These are phyloP conservation scores for Pseudocercospora eumusae DNA, from an alignment of 2,329 filamentous ascomycete species.

Conservation along the genomic window DNA sequence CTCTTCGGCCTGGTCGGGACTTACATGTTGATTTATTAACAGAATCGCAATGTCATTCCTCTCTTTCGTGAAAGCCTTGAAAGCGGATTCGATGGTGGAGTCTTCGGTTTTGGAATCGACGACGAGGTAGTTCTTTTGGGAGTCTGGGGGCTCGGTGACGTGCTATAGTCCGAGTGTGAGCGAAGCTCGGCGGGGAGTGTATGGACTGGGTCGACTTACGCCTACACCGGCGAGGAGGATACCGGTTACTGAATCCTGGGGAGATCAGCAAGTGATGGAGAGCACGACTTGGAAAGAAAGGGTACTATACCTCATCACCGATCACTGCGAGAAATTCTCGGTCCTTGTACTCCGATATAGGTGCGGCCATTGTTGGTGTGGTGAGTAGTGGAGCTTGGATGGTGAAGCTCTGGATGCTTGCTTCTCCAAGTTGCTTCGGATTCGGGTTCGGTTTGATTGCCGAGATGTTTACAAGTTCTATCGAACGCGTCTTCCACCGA, in stretches of 20 bases:
- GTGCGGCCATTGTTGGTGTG: constrained; percentile 57
- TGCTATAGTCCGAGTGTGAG: too few relatives aligned
- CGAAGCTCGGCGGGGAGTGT: not conserved
- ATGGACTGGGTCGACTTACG: constrained; percentile 62
- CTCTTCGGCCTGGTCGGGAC: constrained; percentile 33
- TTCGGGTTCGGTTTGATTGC: not conserved
- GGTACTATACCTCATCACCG: constrained; percentile 75
- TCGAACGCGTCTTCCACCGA: not conserved
- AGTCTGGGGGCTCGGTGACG: constrained; percentile 82
- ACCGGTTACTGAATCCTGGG: constrained; percentile 90
- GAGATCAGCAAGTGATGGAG: not conserved
- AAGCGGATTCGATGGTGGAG: constrained; percentile 81
- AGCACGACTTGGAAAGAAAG: not conserved
- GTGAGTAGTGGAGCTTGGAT: not conserved
- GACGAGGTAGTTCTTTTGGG: constrained; percentile 96
- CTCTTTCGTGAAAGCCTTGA: constrained; percentile 82
- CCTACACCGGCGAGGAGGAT: constrained; percentile 93
- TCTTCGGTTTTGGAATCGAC: constrained; percentile 93
- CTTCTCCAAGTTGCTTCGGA: not conserved
- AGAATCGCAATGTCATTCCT: constrained; percentile 96
- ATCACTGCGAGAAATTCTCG: constrained; percentile 96
- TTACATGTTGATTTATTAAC: constrained; percentile 95
- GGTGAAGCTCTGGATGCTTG: constrained; percentile 3
- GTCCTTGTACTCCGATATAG: constrained; percentile 67
- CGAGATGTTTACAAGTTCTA: too few relatives aligned